Percentiles rank a stretch among this genome's conserved stretches.
phyloP scores from a whole-genome alignment of 2,329 filamentous ascomycete species.

The Penicillium sp. region DNA sequence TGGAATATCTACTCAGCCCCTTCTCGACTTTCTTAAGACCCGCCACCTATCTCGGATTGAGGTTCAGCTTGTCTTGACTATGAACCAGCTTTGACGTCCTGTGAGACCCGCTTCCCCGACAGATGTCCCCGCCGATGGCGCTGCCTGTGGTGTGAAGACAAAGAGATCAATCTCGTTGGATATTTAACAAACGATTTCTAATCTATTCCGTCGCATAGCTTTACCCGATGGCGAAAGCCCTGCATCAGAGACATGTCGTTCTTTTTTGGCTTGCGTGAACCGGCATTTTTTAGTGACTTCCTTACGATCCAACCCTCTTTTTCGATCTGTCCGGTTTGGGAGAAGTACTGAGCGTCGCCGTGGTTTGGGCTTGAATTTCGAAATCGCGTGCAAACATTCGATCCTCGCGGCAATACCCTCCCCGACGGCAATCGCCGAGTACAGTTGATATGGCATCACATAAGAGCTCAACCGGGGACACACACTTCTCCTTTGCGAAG shows the following conservation, averaged over 20 bases:
- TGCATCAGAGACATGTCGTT: slow-evolving; percentile 49
- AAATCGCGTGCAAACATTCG: slow-evolving; percentile 22
- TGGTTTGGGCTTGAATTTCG: slow-evolving; percentile 22
- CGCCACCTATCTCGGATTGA: slow-evolving; percentile 16
- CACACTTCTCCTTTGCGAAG: slow-evolving; percentile 72
- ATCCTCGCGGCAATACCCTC: slow-evolving; percentile 19
- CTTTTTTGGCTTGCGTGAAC: slow-evolving; percentile 47
- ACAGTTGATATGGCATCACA: slow-evolving; percentile 37
- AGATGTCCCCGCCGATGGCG: slow-evolving; percentile 2
- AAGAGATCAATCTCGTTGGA: no score
- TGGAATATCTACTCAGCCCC: neutral
- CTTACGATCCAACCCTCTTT: slow-evolving; percentile 36
- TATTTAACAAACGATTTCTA: slow-evolving; percentile 8
- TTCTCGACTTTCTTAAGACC: neutral
- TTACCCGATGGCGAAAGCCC: slow-evolving; percentile 46
- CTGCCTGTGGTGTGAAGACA: neutral
- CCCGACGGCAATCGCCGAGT: slow-evolving; percentile 11
- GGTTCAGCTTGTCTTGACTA: slow-evolving; percentile 23
- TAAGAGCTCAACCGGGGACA: slow-evolving; percentile 29
- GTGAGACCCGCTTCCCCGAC: slow-evolving; percentile 20
- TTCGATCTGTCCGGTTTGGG: slow-evolving; percentile 27
- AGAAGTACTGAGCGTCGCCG: slow-evolving; percentile 26
- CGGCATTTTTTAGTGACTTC: slow-evolving; percentile 43
- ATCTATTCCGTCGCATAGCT: slow-evolving; percentile 26
- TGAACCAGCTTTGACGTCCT: slow-evolving; percentile 31